Conservation (phyloP, 2,329 filamentous ascomycete genomes). For the Exserohilum turcica region DNA sequence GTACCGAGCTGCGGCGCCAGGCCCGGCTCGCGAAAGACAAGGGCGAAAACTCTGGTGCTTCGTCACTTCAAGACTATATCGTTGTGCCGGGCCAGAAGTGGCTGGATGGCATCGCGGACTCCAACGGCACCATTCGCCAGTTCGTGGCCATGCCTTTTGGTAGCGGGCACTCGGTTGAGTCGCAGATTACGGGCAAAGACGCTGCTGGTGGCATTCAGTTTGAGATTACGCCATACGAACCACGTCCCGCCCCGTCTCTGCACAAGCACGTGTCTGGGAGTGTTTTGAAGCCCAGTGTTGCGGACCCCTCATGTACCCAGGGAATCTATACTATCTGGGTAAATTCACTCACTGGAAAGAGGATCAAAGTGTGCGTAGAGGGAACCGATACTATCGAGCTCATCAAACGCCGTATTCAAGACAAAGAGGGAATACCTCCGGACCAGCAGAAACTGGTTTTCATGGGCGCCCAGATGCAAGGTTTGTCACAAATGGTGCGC, state of each 20-base stretch:
- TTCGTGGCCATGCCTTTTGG: constrained; percentile 56
- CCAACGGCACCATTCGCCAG: constrained; percentile 50
- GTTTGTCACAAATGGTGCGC: not conserved
- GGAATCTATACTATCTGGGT: constrained; percentile 1
- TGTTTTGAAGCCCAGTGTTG: not conserved
- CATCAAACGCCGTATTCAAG: not conserved
- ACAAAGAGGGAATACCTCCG: not conserved
- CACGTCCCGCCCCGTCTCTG: not conserved
- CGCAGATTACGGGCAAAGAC: constrained; percentile 54
- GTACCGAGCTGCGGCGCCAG: constrained; percentile 4
- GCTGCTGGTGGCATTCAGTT: constrained; percentile 52
- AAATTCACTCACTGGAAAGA: constrained; percentile 63
- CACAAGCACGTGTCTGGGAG: not conserved
- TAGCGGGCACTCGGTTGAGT: constrained; percentile 53
- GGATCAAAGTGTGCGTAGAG: constrained; percentile 73
- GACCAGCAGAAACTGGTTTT: constrained; percentile 58
- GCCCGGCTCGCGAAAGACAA: not conserved
- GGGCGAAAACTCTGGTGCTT: not conserved
- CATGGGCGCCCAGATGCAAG: not conserved
- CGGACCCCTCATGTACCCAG: not conserved
- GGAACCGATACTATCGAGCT: not conserved
- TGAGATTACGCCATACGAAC: constrained; percentile 46
- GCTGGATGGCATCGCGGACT: constrained; percentile 51
- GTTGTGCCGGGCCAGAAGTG: constrained; percentile 48
- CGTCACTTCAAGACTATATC: constrained; percentile 51